phyloP scores from a whole-genome alignment of 768 basidiomycete species.

The Lactarius evosmus region DNA sequence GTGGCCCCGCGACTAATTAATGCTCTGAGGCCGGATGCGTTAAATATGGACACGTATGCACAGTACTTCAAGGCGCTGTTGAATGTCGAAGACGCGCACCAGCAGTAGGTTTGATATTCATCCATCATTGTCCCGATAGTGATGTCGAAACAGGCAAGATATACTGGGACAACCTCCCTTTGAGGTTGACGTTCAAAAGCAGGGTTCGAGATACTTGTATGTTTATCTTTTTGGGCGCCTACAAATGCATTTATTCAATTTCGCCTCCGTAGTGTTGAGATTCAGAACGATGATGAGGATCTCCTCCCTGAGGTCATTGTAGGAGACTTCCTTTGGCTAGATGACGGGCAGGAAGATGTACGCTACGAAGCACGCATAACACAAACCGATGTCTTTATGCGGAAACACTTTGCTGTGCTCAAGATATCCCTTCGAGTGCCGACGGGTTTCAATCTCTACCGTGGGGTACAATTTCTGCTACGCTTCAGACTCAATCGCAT shows the following conservation, averaged over 20 bases:
- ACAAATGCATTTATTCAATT: neutral
- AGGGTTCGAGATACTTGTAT: neutral
- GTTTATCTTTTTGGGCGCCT: neutral
- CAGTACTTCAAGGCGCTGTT: constrained; percentile 17
- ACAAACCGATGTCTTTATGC: neutral
- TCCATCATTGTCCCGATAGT: constrained; percentile 22
- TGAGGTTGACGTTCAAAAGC: constrained; percentile 2
- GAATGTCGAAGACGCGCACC: constrained; percentile 37
- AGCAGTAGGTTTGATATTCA: constrained; percentile 43
- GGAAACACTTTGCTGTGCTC: constrained; percentile 33
- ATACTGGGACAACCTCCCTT: constrained; percentile 5
- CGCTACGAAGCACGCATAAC: constrained; percentile 24
- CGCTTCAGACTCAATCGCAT: constrained; percentile 53
- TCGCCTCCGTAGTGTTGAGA: constrained; percentile 8
- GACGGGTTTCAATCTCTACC: constrained; percentile 40
- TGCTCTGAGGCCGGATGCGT: neutral
- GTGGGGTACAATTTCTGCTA: constrained; percentile 43
- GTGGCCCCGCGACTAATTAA: neutral
- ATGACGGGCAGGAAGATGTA: constrained; percentile 18
- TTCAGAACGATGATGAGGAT: constrained; percentile 20
- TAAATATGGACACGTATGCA: constrained; percentile 12
- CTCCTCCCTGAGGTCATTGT: constrained; percentile 17
- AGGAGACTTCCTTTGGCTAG: constrained; percentile 21
- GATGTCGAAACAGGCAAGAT: constrained; percentile 33
- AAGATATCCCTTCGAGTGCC: constrained; percentile 51